These are phyloP conservation scores for Naganishia randhawae DNA, from an alignment of 768 basidiomycete species.

Conservation along the genomic window DNA sequence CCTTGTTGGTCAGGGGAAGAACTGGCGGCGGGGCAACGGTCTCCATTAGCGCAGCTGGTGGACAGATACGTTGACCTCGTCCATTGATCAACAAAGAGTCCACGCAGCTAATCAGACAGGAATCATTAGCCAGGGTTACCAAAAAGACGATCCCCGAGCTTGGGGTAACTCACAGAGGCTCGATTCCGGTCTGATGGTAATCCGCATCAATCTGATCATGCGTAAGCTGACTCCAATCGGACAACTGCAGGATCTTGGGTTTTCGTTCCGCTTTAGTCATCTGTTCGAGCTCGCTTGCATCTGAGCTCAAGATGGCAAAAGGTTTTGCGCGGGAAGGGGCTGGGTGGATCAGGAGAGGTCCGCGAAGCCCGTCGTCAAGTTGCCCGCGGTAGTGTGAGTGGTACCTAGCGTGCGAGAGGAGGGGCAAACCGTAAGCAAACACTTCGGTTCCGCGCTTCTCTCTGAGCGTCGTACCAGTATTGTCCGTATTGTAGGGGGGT, in stretches of 20 bases:
- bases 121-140: too few relatives aligned
- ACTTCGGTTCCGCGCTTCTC: too few relatives aligned
- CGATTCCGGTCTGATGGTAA: constrained; percentile 25
- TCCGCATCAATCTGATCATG: constrained; percentile 21
- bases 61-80: constrained; percentile 26
- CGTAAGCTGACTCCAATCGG: constrained; percentile 25
- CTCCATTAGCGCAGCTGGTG: background rate
- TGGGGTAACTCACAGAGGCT: constrained; percentile 25
- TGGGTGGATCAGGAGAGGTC: constrained; percentile 26
- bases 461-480: constrained; percentile 27
- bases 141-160: too few relatives aligned
- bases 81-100: constrained; percentile 29
- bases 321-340: constrained; percentile 9
- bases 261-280: constrained; percentile 23
- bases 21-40: constrained; percentile 14
- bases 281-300: constrained; percentile 18
- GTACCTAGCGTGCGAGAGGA: too few relatives aligned
- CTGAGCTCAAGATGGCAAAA: constrained; percentile 15
- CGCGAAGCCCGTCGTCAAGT: constrained; percentile 27
- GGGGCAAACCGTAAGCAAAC: too few relatives aligned
- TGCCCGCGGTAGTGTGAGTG: constrained; percentile 27
- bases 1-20: constrained; percentile 25
- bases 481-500: constrained; percentile 24
- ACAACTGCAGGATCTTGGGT: constrained; percentile 18
- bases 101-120: constrained; percentile 11